Percentiles rank a stretch among this genome's conserved stretches.
Conservation (phyloP, 2,329 filamentous ascomycete species). For the Rachicladosporium sp. region DNA sequence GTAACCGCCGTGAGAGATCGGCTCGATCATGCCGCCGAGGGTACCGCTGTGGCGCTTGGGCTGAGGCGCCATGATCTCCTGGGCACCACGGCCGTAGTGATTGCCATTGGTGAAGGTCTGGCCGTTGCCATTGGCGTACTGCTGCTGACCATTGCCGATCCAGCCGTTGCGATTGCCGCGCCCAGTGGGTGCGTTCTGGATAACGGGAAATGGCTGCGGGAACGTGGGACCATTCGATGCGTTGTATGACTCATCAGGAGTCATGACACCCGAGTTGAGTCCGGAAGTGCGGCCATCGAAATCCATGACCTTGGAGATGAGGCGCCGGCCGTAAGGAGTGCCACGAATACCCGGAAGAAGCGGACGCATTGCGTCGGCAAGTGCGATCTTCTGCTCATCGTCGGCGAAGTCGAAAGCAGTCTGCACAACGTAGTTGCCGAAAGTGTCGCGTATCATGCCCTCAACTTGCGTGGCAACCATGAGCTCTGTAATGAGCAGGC, state of each 20-base stretch:
- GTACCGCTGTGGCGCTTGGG: slow-evolving; percentile 18
- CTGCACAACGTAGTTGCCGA: slow-evolving; percentile 96
- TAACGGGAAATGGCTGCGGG: slow-evolving; percentile 9
- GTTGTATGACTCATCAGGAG: slow-evolving; percentile 2
- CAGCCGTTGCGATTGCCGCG: slow-evolving; percentile 19
- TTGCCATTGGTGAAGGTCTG: slow-evolving; percentile 4
- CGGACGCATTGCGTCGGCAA: slow-evolving; percentile 77
- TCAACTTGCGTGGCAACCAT: slow-evolving; percentile 64
- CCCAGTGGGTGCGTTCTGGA: slow-evolving; percentile 7
- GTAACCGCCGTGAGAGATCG: too few relatives aligned
- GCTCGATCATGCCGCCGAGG: slow-evolving; percentile 7
- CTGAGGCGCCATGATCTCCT: slow-evolving; percentile 16
- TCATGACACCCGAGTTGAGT: slow-evolving; percentile 14
- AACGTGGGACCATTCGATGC: slow-evolving; percentile 2
- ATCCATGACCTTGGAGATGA: slow-evolving; percentile 71
- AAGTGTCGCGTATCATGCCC: slow-evolving; percentile 78
- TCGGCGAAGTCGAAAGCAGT: slow-evolving; percentile 83
- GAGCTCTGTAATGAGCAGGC: slow-evolving; percentile 77
- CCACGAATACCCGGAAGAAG: slow-evolving; percentile 74
- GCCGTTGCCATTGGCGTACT: slow-evolving; percentile 8
- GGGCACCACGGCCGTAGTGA: slow-evolving; percentile 7
- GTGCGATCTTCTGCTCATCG: slow-evolving; percentile 54
- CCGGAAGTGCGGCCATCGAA: slow-evolving; percentile 35
- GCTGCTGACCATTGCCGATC: slow-evolving; percentile 14
- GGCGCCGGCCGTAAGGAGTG: slow-evolving; percentile 88